These are phyloP conservation scores for Spizellomyces punctatus DNA, from an alignment of 192 early-diverging fungal species.

Conservation along the genomic window DNA sequence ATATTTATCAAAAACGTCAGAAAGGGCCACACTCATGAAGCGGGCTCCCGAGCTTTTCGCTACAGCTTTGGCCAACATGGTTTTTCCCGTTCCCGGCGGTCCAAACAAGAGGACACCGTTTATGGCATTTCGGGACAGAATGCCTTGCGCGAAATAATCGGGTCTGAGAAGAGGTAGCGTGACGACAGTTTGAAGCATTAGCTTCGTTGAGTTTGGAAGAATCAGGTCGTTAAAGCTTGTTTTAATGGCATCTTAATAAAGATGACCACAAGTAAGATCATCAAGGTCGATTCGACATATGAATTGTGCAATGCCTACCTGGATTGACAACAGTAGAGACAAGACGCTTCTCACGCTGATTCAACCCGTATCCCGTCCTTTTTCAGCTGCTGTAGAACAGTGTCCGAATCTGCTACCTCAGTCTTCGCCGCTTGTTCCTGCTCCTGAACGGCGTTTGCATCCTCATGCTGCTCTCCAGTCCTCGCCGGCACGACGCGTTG, in stretches of 20 bases:
- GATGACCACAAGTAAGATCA: slow-evolving; percentile 21
- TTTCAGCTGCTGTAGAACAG: slow-evolving; percentile 41
- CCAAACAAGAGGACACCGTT: slow-evolving; percentile 64
- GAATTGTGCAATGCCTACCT: background rate
- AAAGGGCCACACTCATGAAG: slow-evolving; percentile 94
- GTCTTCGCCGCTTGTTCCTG: background rate
- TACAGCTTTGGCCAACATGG: slow-evolving; percentile 57
- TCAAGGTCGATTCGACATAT: background rate
- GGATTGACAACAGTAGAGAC: slow-evolving; percentile 82
- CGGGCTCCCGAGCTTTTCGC: slow-evolving; percentile 87
- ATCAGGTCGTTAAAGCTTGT: slow-evolving; percentile 73
- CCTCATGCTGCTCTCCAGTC: no score
- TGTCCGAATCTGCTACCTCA: slow-evolving; percentile 15
- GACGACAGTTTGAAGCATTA: slow-evolving; percentile 79
- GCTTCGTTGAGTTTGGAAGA: slow-evolving; percentile 74
- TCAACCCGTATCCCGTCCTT: slow-evolving; percentile 35
- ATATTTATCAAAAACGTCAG: slow-evolving; percentile 96
- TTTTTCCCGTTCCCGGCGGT: slow-evolving; percentile 54
- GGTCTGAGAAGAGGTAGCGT: slow-evolving; percentile 51
- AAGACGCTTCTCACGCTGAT: slow-evolving; percentile 75
- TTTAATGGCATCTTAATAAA: slow-evolving; percentile 42
- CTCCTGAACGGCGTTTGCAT: no score
- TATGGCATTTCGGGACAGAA: slow-evolving; percentile 62
- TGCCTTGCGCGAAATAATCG: slow-evolving; percentile 51
- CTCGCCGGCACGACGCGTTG: no score